phyloP scores from a whole-genome alignment of 2,329 filamentous ascomycete species.

The Metarhizium album region DNA sequence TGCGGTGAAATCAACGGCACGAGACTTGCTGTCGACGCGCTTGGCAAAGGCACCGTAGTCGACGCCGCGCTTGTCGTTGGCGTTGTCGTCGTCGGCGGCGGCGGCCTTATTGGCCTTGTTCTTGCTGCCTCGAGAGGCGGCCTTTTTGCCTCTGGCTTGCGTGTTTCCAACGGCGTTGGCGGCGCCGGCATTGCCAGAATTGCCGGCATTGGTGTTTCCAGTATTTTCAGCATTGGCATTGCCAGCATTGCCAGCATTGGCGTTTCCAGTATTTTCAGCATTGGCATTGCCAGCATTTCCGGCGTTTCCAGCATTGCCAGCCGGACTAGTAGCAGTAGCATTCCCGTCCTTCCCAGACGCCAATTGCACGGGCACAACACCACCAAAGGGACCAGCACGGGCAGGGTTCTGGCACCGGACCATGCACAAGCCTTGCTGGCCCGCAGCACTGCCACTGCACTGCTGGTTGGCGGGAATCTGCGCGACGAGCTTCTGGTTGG shows the following conservation, averaged over 20 bases:
- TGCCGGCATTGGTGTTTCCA: neutral
- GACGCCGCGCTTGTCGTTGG: neutral
- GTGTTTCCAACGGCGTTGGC: neutral
- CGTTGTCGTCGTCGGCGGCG: neutral
- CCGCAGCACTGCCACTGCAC: conserved; percentile 51
- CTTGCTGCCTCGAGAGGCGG: neutral
- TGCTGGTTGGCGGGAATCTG: conserved; percentile 42
- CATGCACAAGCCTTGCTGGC: conserved; percentile 49
- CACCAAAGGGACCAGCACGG: conserved; percentile 51
- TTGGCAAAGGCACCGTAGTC: conserved; percentile 5
- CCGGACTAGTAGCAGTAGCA: neutral
- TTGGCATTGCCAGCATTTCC: neutral
- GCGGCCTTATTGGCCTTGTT: neutral
- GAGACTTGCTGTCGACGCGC: conserved; percentile 5
- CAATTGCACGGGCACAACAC: conserved; percentile 31
- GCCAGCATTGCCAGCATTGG: neutral
- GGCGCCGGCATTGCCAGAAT: neutral
- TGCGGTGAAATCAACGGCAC: conserved; percentile 10
- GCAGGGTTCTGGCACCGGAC: conserved; percentile 52
- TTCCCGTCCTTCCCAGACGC: conserved; percentile 12
- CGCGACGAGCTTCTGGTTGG: conserved; percentile 43
- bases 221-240: neutral
- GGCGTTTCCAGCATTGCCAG: neutral
- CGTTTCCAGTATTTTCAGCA: neutral
- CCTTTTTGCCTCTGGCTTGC: neutral